A percentile compares a stretch with the other conserved stretches of the same genome.
Conservation (phyloP, 176 grass and related monocot species). For the Bolboschoenus planiculmis region DNA sequence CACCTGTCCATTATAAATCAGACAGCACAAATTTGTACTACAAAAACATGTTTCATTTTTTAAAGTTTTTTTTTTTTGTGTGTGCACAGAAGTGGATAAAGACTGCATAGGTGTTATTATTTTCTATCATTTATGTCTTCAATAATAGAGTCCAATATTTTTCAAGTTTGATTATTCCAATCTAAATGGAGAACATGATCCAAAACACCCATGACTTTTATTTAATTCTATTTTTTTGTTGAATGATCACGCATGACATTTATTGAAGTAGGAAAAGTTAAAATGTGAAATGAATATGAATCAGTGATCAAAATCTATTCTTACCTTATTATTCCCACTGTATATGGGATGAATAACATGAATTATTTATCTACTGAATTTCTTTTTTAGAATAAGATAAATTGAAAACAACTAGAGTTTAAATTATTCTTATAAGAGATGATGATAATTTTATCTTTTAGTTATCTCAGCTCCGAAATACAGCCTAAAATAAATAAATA, state of each 20-base stretch:
- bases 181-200: neutral
- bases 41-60: neutral
- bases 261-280: neutral
- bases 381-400: no score
- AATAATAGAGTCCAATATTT: neutral
- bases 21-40: neutral
- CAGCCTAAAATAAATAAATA: no score
- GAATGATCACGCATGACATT: no score
- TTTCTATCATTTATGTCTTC: neutral
- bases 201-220: neutral
- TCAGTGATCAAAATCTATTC: neutral
- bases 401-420: no score
- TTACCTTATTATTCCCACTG: neutral
- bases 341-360: neutral
- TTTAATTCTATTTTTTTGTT: no score
- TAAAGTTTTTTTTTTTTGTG: neutral
- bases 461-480: no score
- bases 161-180: slow-evolving; percentile 7
- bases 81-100: slow-evolving; percentile 1
- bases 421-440: no score
- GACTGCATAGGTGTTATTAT: neutral
- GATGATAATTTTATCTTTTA: no score
- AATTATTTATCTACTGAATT: neutral
- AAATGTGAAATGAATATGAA: neutral
- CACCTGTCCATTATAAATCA: neutral